Evolutionary conservation across 345 rosid genomes (phyloP), one percentile per base, ranked within the genome.

Genomic region (Pistacia integerrima): DNA sequence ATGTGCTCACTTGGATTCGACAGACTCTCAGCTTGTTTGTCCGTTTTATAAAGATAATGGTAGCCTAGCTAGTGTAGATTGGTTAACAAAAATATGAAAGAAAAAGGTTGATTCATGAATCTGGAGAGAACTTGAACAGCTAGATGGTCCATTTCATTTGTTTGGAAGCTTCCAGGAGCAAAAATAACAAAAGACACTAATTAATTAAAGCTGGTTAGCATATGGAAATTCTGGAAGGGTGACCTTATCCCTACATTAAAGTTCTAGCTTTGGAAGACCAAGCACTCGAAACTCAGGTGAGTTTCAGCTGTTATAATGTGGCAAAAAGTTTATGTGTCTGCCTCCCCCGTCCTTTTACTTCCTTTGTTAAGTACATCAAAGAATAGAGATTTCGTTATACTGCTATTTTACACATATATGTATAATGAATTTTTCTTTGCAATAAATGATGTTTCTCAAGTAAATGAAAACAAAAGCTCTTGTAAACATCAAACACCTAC

Each of bases 401-500:
- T 25, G 48, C n/a, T 61, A 46, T 48, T 52, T 20, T 25, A 57
- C 30, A 4, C 6, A 33, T 55, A 8, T 13, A 41, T n/a, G 1
- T 28, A 65, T 16, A 33, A 6, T 54, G 17, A 9, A 46, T 58
- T 46, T 20, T 49, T 33, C 11, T 16, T 20, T 44, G 22, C 56
- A 65, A 61, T 67, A 41, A 76, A 67, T 36, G 67, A 14, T 64
- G 55, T 46, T 12, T 33, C 8, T 28, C 16, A 14, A 74, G 66
- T 41, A 3, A 67, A 74, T 59, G 73, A 25, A 57, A 72, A 14
- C 58, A 56, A 18, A 41, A 25, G 60, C 56, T 73, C 56, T 72
- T 69, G 78, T 63, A 72, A 41, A 60, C 62, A 65, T 78, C 75
- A 75, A 18, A 16, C 64, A 66, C 61, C 56, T 72, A 52, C 65